Conservation (phyloP, 2,329 filamentous ascomycete species). For the Clarireedia monteithiana region DNA sequence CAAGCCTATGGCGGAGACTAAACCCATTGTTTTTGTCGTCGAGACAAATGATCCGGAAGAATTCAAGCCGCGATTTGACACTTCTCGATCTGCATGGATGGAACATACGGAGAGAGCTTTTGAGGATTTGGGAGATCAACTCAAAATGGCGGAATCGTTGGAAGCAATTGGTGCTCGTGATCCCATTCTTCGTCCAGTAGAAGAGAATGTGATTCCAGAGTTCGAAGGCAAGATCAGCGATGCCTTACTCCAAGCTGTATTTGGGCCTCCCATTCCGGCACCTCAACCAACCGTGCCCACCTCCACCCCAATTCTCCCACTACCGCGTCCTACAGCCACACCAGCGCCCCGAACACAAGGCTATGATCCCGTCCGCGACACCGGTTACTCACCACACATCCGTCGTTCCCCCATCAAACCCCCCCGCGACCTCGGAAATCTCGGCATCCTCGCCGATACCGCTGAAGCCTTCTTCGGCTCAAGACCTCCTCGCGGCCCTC, state of each 20-base stretch:
- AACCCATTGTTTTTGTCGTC: slow-evolving; percentile 3
- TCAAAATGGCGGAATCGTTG: slow-evolving; percentile 6
- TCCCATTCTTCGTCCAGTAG: slow-evolving; percentile 1
- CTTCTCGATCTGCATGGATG: slow-evolving; percentile 17
- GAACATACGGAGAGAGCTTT: slow-evolving; percentile 7
- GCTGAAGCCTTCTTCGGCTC: background rate
- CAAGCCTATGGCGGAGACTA: slow-evolving; percentile 7
- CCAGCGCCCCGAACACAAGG: slow-evolving; percentile 7
- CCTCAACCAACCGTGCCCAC: background rate
- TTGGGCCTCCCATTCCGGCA: background rate
- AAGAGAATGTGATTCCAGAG: background rate
- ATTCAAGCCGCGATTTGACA: slow-evolving; percentile 6
- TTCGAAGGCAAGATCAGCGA: slow-evolving; percentile 4
- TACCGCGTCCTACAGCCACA: slow-evolving; percentile 2
- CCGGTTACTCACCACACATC: slow-evolving; percentile 5
- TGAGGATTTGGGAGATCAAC: slow-evolving; percentile 4
- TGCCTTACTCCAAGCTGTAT: background rate
- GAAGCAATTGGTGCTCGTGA: slow-evolving; percentile 7
- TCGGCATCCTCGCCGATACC: slow-evolving; percentile 4
- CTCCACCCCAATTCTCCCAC: background rate
- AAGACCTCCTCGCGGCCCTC: background rate
- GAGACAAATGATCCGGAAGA: slow-evolving; percentile 4
- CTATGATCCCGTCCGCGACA: slow-evolving; percentile 22
- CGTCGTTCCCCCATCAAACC: slow-evolving; percentile 3
- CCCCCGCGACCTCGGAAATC: background rate